Conservation (phyloP, 2,329 filamentous ascomycete genomes). For the Cytospora paraplurivora region DNA sequence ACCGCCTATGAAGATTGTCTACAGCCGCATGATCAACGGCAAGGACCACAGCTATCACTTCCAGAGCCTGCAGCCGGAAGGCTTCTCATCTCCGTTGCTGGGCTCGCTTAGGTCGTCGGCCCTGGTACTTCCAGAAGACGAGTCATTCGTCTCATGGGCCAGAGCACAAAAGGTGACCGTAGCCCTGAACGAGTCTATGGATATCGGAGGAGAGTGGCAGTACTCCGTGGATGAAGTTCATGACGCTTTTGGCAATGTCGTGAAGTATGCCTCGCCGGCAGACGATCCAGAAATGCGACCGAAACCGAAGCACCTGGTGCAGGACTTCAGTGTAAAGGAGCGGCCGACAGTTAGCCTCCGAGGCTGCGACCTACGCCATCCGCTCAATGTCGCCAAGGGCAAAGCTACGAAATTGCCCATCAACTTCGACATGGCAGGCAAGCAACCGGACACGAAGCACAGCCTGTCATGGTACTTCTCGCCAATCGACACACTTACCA, state of each 20-base stretch:
- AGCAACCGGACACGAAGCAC: constrained; percentile 63
- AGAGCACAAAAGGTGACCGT: constrained; percentile 74
- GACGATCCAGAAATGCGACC: constrained; percentile 70
- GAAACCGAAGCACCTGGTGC: constrained; percentile 65
- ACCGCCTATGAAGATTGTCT: constrained; percentile 88
- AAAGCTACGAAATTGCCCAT: constrained; percentile 69
- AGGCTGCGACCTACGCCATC: constrained; percentile 77
- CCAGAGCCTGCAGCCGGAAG: constrained; percentile 90
- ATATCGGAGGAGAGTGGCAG: constrained; percentile 76
- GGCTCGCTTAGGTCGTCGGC: constrained; percentile 59
- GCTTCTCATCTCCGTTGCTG: constrained; percentile 76
- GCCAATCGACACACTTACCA: constrained; percentile 67
- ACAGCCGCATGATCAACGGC: constrained; percentile 84
- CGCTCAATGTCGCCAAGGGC: constrained; percentile 81
- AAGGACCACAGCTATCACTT: constrained; percentile 84
- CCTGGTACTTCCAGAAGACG: constrained; percentile 58
- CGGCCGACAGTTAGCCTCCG: constrained; percentile 72
- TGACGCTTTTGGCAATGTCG: constrained; percentile 85
- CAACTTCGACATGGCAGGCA: constrained; percentile 64
- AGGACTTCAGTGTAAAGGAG: constrained; percentile 83
- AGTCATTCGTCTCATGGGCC: constrained; percentile 77
- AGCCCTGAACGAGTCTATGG: constrained; percentile 87
- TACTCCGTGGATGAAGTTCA: constrained; percentile 91
- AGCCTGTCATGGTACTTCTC: constrained; percentile 81
- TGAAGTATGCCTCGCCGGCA: constrained; percentile 67